Percentiles rank a stretch among this genome's conserved stretches.
Evolutionary conservation across 1,139 yeast species (phyloP).

Genomic region (Geotrichum bryndzae): DNA sequence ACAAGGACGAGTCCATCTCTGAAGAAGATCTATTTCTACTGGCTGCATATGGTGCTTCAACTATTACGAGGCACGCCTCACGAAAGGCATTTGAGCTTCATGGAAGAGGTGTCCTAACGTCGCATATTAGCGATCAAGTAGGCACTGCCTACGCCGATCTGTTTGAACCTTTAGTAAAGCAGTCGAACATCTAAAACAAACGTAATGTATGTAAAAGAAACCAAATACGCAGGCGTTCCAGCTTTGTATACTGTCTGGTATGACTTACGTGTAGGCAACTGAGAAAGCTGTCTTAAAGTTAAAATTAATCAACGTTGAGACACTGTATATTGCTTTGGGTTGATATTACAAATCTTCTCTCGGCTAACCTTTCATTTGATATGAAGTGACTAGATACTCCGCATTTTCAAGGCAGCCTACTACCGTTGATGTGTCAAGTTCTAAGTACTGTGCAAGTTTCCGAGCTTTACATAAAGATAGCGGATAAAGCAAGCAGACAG

Average conservation of each 20-base stretch:
- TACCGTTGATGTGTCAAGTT: too few relatives aligned
- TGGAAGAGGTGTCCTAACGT: slow-evolving; percentile 80
- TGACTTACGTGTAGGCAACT: neutral
- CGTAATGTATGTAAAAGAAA: too few relatives aligned
- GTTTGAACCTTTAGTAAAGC: slow-evolving; percentile 33
- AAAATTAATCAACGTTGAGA: neutral
- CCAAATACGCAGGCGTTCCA: neutral
- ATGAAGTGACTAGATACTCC: neutral
- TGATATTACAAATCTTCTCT: neutral
- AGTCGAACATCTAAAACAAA: neutral
- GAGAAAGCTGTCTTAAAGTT: neutral
- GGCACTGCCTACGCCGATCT: slow-evolving; percentile 57
- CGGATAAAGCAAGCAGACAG: too few relatives aligned
- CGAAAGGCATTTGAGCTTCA: slow-evolving; percentile 55
- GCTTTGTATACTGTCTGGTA: neutral
- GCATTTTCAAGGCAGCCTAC: neutral
- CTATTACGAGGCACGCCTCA: slow-evolving; percentile 62
- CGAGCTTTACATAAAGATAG: too few relatives aligned
- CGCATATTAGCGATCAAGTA: slow-evolving; percentile 65
- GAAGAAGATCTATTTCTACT: slow-evolving; percentile 41
- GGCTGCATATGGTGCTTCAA: slow-evolving; percentile 70
- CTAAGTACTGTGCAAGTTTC: too few relatives aligned
- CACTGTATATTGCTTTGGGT: neutral
- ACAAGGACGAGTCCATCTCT: slow-evolving; percentile 36
- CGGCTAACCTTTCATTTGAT: too few relatives aligned